Evolutionary conservation across 2,329 filamentous ascomycete species (phyloP), one percentile per base, ranked within the genome.

Genomic region (Colletotrichum liriopes): DNA sequence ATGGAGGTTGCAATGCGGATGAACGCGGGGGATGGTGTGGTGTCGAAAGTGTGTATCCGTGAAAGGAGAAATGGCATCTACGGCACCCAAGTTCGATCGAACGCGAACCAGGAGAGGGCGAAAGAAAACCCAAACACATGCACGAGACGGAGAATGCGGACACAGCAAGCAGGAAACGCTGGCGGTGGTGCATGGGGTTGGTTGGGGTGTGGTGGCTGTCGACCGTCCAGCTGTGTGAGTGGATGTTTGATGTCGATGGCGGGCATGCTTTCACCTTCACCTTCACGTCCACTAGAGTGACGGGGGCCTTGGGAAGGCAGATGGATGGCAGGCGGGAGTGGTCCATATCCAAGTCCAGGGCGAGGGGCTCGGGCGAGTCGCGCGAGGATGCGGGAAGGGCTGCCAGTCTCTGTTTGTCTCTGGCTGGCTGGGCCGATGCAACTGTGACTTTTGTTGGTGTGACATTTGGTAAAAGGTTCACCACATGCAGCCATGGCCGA

Each of bases 321-420:
- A 47, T 43, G 45, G 8, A 47, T 43, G 55, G 55, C 55, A 60
- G 56, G 41, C 43, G 59, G 59, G 59, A 49, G 29, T 12, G 29
- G 29, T 35, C 23, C 39, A 56, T 35, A 35, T 18, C 35, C n/a
- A 47, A 51, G 26, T 39, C 56, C 58, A 63, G 12, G 65, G 58
- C 64, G 43, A 51, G 45, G 45, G 43, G 23, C 41, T 23, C 29
- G 60, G 59, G 39, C 51, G 66, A 68, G 59, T 63, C 58, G 65
- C n/a, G 60, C 12, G 43, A 59, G 23, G 26, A 7, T 59, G 54
- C 64, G 65, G 56, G 65, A 64, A 63, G 65, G 61, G 67, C 51
- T 39, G 29, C 35, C 39, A 49, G 29, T 45, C 39, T 56, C 39
- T 47, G 54, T 29, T 54, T 60, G 45, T 41, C 49, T 60, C 62